Conservation (phyloP, 2,329 filamentous ascomycete species). For the Fusarium sp. region DNA sequence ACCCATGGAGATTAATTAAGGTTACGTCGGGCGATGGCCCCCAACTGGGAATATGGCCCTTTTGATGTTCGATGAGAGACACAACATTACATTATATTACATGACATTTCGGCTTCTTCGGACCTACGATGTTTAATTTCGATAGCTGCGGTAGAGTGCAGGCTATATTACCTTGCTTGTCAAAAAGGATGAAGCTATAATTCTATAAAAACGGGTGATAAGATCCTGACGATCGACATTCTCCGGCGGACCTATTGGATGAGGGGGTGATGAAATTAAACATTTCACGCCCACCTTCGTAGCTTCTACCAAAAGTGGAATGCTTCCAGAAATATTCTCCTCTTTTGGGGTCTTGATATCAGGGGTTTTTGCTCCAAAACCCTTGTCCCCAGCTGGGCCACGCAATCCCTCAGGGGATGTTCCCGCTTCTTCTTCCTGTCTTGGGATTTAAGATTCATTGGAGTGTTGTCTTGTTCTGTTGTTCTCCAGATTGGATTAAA, state of each 20-base stretch:
- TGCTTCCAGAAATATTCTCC: conserved; percentile 46
- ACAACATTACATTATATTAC: neutral
- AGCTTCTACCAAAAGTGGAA: conserved; percentile 15
- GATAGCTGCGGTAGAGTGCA: neutral
- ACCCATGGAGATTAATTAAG: conserved; percentile 28
- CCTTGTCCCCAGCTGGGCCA: neutral
- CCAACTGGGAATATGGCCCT: conserved; percentile 12
- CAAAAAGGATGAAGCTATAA: conserved; percentile 13
- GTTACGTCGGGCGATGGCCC: conserved; percentile 20
- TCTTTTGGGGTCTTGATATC: conserved; percentile 7
- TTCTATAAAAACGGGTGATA: neutral
- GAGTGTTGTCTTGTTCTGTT: neutral
- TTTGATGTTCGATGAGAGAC: neutral
- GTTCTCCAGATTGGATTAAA: conserved; percentile 9
- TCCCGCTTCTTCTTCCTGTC: neutral
- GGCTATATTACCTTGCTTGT: neutral
- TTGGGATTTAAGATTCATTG: conserved; percentile 1
- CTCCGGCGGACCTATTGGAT: no score
- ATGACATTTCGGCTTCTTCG: conserved; percentile 4
- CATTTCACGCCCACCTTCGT: conserved; percentile 26
- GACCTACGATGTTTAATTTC: neutral
- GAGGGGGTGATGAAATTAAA: conserved; percentile 8
- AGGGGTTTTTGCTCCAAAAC: conserved; percentile 15
- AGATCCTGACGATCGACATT: conserved; percentile 18
- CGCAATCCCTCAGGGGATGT: conserved; percentile 28